Conservation (phyloP, 2,329 filamentous ascomycete genomes). For the Cordyceps cateniannulata region DNA sequence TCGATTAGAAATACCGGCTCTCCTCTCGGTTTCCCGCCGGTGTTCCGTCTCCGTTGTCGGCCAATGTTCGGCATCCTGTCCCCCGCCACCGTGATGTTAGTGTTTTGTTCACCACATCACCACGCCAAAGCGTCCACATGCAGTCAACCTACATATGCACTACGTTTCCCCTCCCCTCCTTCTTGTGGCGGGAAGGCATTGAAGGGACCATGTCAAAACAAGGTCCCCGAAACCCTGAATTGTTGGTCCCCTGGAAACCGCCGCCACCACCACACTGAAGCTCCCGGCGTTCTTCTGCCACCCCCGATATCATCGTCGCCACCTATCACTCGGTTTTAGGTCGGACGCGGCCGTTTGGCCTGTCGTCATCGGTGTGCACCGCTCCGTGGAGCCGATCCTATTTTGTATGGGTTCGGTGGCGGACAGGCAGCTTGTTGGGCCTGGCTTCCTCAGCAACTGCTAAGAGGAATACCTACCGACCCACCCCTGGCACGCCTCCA, state of each 20-base stretch:
- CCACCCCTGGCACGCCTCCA: neutral
- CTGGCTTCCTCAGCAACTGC: neutral
- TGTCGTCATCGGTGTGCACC: conserved; percentile 3
- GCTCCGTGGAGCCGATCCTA: conserved; percentile 3
- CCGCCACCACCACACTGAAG: neutral
- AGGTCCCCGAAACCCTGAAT: neutral
- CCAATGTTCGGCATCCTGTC: neutral
- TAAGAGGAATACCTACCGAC: neutral
- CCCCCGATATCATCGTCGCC: neutral
- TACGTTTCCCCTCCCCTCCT: neutral
- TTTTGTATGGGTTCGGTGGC: neutral
- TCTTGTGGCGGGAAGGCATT: neutral
- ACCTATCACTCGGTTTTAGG: conserved; percentile 1
- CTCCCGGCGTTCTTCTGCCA: neutral
- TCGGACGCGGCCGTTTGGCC: conserved; percentile 7
- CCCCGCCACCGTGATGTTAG: no score
- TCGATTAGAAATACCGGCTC: neutral
- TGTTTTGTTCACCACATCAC: neutral
- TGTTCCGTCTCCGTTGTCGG: neutral
- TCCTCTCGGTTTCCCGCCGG: neutral
- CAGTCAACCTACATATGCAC: neutral
- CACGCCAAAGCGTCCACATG: neutral
- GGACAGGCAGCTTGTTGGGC: neutral
- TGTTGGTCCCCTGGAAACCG: neutral
- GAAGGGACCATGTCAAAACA: neutral